These are phyloP conservation scores for Sporothrix pallida DNA, from an alignment of 2,329 filamentous ascomycete species.

Conservation along the genomic window DNA sequence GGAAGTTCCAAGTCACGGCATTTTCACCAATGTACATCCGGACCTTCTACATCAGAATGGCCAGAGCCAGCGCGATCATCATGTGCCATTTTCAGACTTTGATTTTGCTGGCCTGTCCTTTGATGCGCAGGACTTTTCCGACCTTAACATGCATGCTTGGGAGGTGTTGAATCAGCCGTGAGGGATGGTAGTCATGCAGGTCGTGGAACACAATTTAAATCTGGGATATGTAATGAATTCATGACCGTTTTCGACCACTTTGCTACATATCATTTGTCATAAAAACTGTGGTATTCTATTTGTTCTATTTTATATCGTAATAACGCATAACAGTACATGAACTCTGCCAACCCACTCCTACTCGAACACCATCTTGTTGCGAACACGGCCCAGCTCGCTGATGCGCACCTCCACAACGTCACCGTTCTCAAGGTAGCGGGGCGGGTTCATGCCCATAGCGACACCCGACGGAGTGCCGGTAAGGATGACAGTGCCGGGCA, in stretches of 20 bases:
- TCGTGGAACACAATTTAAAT: no score
- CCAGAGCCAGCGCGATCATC: not conserved
- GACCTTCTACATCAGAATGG: not conserved
- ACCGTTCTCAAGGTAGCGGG: constrained; percentile 45
- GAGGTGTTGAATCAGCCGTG: not conserved
- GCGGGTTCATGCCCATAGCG: constrained; percentile 44
- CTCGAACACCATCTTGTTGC: constrained; percentile 46
- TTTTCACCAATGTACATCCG: not conserved
- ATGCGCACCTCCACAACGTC: constrained; percentile 53
- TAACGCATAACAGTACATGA: not conserved
- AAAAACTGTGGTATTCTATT: not conserved
- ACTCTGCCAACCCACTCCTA: not conserved
- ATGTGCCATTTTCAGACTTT: not conserved
- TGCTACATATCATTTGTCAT: not conserved
- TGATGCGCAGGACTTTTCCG: not conserved
- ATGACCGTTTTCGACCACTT: no score
- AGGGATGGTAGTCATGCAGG: not conserved
- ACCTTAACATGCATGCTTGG: constrained; percentile 3
- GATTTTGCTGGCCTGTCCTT: not conserved
- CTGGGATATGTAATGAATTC: no score
- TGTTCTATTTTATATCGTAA: not conserved
- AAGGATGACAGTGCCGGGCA: constrained; percentile 48
- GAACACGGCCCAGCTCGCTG: constrained; percentile 50
- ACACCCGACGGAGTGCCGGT: constrained; percentile 52
- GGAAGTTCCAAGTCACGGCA: not conserved